A percentile compares a stretch with the other conserved stretches of the same genome.
These are phyloP conservation scores for Arabidopsis suecica DNA, from an alignment of 345 rosid species.

Conservation along the genomic window DNA sequence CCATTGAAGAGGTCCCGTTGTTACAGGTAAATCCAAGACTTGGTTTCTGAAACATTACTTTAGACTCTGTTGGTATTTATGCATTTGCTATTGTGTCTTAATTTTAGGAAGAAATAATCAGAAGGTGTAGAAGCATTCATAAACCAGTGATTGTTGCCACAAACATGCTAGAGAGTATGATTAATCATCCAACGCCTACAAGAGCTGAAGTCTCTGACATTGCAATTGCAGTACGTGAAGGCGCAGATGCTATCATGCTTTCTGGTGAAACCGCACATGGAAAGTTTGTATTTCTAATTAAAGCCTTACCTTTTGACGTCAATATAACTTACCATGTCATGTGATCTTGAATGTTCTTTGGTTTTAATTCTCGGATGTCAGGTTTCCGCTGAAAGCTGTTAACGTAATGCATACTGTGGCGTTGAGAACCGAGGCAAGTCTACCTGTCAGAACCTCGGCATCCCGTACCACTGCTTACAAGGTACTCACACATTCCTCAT, in stretches of 20 bases:
- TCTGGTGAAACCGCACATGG: slow-evolving; percentile 99
- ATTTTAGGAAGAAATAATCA: slow-evolving; percentile 84
- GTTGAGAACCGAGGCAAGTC: slow-evolving; percentile 82
- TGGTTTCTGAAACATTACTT: not conserved
- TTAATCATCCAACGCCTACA: slow-evolving; percentile 95
- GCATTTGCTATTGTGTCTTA: not conserved
- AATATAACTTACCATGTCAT: slow-evolving; percentile 4
- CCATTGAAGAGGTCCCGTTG: slow-evolving; percentile 92
- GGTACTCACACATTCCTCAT: slow-evolving; percentile 50
- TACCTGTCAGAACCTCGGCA: slow-evolving; percentile 66
- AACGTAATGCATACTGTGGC: slow-evolving; percentile 97
- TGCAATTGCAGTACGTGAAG: slow-evolving; percentile 94
- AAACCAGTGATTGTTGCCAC: slow-evolving; percentile 97
- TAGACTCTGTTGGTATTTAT: slow-evolving; percentile 12
- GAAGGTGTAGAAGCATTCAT: slow-evolving; percentile 84
- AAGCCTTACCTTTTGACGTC: not conserved
- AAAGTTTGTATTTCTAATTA: slow-evolving; percentile 57
- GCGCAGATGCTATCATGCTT: slow-evolving; percentile 97
- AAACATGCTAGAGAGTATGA: slow-evolving; percentile 99
- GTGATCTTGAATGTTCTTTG: slow-evolving; percentile 18
- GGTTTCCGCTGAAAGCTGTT: slow-evolving; percentile 93
- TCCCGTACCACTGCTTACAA: slow-evolving; percentile 54
- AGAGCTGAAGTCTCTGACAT: slow-evolving; percentile 99
- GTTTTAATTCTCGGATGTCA: slow-evolving; percentile 26
- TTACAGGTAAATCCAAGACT: slow-evolving; percentile 67